Percentiles rank a stretch among this genome's conserved stretches.
These are phyloP conservation scores for Yamadazyma epiphylla DNA, from an alignment of 1,139 yeast species.

Conservation along the genomic window DNA sequence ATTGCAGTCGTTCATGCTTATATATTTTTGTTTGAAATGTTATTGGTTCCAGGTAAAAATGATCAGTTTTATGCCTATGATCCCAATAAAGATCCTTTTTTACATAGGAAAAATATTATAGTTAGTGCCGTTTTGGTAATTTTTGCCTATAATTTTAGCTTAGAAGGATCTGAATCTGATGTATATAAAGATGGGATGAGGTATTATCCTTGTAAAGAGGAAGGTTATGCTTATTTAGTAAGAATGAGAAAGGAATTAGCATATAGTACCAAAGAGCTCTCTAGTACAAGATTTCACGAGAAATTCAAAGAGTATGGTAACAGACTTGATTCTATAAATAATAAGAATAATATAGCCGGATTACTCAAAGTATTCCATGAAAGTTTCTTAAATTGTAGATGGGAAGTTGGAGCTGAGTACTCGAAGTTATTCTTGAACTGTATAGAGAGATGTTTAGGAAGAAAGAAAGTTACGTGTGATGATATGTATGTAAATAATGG, in stretches of 20 bases:
- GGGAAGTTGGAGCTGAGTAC: constrained; percentile 55
- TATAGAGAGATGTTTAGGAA: constrained; percentile 49
- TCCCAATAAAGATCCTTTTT: constrained; percentile 50
- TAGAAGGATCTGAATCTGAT: constrained; percentile 53
- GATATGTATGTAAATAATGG: constrained; percentile 34
- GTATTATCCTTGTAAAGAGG: constrained; percentile 24
- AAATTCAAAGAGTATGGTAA: constrained; percentile 13
- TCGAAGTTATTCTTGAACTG: constrained; percentile 50
- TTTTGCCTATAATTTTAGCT: constrained; percentile 54
- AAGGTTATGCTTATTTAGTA: constrained; percentile 32
- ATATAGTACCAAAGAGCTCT: constrained; percentile 1
- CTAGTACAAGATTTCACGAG: constrained; percentile 12
- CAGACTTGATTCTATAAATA: constrained; percentile 9
- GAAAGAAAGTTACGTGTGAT: constrained; percentile 38
- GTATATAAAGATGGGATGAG: constrained; percentile 10
- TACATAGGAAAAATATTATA: constrained; percentile 54
- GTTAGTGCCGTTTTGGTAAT: constrained; percentile 50
- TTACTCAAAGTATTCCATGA: constrained; percentile 41
- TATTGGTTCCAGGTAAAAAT: constrained; percentile 40
- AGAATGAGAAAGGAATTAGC: constrained; percentile 37
- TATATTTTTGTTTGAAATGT: constrained; percentile 54
- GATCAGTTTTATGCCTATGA: constrained; percentile 32
- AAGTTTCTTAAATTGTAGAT: constrained; percentile 37
- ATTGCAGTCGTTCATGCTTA: constrained; percentile 55
- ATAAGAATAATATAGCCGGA: constrained; percentile 41